Percentiles rank a stretch among this genome's conserved stretches.
Conservation (phyloP, 805 yeast genomes). For the Wickerhamiella siamensis region DNA sequence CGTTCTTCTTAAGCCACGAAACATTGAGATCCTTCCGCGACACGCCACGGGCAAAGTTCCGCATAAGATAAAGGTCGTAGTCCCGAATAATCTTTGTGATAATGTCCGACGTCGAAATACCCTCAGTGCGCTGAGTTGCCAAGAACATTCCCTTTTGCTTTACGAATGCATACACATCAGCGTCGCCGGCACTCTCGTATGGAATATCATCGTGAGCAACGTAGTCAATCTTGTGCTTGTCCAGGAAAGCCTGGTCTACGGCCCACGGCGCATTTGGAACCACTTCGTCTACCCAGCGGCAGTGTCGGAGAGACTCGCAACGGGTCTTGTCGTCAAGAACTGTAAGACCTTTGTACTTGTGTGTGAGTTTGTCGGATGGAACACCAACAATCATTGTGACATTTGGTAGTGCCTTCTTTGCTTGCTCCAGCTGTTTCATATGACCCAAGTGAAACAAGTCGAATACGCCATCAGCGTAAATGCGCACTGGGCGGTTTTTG, state of each 20-base stretch:
- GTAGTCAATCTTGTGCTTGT: conserved; percentile 73
- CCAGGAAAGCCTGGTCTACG: conserved; percentile 68
- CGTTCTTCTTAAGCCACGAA: conserved; percentile 94
- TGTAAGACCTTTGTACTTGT: conserved; percentile 82
- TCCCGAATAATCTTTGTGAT: conserved; percentile 90
- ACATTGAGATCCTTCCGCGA: conserved; percentile 92
- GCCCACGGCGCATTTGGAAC: conserved; percentile 93
- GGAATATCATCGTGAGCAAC: conserved; percentile 98
- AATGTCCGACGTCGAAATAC: conserved; percentile 88
- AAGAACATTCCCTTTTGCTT: conserved; percentile 82
- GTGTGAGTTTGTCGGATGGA: conserved; percentile 83
- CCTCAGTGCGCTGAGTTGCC: conserved; percentile 93
- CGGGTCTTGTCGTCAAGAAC: conserved; percentile 81
- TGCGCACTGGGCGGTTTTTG: conserved; percentile 66
- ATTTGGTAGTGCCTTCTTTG: conserved; percentile 79
- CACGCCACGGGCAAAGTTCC: conserved; percentile 96
- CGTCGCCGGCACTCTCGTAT: conserved; percentile 75
- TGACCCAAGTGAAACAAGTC: conserved; percentile 95
- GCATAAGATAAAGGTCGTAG: conserved; percentile 90
- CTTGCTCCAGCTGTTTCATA: conserved; percentile 94
- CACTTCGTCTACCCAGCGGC: conserved; percentile 97
- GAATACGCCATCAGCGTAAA: conserved; percentile 98
- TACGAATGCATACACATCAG: conserved; percentile 86
- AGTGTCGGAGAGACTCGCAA: conserved; percentile 79
- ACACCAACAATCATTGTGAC: conserved; percentile 80